Percentiles rank a stretch among this genome's conserved stretches.
These are phyloP conservation scores for Chaetomium olivaceum DNA, from an alignment of 2,329 filamentous ascomycete genomes.

Conservation along the genomic window DNA sequence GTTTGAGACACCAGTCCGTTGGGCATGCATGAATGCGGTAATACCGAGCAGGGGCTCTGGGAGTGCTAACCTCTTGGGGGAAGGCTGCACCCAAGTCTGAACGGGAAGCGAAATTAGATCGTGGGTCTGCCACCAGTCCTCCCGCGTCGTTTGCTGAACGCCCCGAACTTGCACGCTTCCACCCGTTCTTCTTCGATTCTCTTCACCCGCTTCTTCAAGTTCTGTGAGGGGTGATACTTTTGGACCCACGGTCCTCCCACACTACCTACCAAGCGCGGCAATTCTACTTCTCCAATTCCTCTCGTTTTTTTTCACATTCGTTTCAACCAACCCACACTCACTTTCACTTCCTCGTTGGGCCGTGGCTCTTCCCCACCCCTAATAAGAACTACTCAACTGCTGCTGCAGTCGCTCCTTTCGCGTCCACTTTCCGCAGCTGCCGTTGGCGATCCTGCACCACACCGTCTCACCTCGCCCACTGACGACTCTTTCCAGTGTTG, in stretches of 20 bases:
- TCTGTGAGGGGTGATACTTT: constrained; percentile 28
- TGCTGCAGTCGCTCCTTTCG: constrained; percentile 19
- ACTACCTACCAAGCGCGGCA: constrained; percentile 24
- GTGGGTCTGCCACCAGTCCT: constrained; percentile 29
- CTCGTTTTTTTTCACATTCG: constrained; percentile 31
- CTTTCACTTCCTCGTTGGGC: constrained; percentile 1
- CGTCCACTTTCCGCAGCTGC: constrained; percentile 19
- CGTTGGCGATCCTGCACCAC: constrained; percentile 22
- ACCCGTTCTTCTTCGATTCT: constrained; percentile 23
- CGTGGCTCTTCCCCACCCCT: constrained; percentile 9
- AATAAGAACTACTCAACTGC: constrained; percentile 2
- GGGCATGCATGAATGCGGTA: not conserved
- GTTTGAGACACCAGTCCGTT: constrained; percentile 10
- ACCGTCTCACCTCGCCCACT: constrained; percentile 17
- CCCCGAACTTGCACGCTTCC: constrained; percentile 26
- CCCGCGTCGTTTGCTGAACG: constrained; percentile 24
- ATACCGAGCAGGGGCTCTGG: constrained; percentile 17
- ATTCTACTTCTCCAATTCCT: constrained; percentile 25
- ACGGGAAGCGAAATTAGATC: constrained; percentile 35
- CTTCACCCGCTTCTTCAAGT: constrained; percentile 26
- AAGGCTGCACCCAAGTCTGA: constrained; percentile 25
- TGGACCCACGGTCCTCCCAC: constrained; percentile 25
- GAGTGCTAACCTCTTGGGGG: constrained; percentile 28
- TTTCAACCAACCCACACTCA: constrained; percentile 21
- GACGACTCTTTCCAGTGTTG: constrained; percentile 9